Evolutionary conservation across 73 alveolate species (phyloP).

Genomic region (Uronychia binucleata): DNA sequence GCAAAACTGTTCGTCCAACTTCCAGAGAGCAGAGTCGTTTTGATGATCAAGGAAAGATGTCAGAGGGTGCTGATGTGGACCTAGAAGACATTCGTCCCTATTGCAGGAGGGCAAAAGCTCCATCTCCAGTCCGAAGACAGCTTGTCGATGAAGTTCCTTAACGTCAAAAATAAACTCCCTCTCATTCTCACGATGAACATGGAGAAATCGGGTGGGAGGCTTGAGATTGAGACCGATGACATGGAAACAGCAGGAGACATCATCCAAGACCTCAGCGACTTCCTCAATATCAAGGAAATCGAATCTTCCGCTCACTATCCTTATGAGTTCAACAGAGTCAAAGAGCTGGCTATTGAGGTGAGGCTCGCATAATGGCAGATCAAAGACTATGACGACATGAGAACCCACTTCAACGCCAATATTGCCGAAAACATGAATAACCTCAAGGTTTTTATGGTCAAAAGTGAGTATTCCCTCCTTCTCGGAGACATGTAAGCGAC

Average conservation of each 20-base stretch:
- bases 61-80: slow-evolving; percentile 66
- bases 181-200: slow-evolving; percentile 50
- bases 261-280: slow-evolving; percentile 75
- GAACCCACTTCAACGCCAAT: slow-evolving; percentile 85
- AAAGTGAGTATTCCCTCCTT: slow-evolving; percentile 85
- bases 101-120: slow-evolving; percentile 42
- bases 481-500: slow-evolving; percentile 48
- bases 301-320: slow-evolving; percentile 62
- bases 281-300: slow-evolving; percentile 65
- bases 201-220: slow-evolving; percentile 52
- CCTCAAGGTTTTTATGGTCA: slow-evolving; percentile 82
- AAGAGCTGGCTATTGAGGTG: slow-evolving; percentile 41
- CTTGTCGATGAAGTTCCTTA: slow-evolving; percentile 54
- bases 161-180: slow-evolving; percentile 64
- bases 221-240: slow-evolving; percentile 70
- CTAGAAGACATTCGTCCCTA: slow-evolving; percentile 56
- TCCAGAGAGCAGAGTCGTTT: slow-evolving; percentile 1
- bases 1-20: neutral
- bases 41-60: slow-evolving; percentile 49
- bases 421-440: slow-evolving; percentile 82
- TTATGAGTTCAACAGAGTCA: slow-evolving; percentile 52
- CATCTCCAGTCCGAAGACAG: slow-evolving; percentile 54
- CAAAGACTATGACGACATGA: slow-evolving; percentile 67
- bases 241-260: slow-evolving; percentile 88
- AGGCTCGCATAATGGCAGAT: too few species aligned